Base-by-base conservation (phyloP, 768 basidiomycete species). In the Lentinula sp. region DNA sequence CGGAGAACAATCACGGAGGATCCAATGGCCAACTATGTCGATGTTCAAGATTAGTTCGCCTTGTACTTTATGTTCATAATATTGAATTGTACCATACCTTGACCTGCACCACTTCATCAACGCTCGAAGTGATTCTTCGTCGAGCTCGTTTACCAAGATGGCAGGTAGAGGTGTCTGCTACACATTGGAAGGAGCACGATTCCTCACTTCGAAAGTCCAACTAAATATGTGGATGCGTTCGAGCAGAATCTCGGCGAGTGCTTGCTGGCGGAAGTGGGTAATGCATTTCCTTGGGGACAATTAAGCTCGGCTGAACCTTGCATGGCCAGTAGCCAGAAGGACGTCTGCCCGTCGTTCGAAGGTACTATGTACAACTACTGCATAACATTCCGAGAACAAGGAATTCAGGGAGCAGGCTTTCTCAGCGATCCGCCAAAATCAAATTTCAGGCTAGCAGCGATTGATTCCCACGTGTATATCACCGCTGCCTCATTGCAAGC, bases 11-110 rank as follows among this genome's bases (percentile, higher is more conserved):
- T 86, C 74, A 77, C 80, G 52, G 91, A 94, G 61, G 94, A 97
- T 72, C 94, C 94, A 3, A 97, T 97, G 94, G 90, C 91, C 43
- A 92, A 91, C 71, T 94, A 95, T 70, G 81, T 92, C 55, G 94
- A 94, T 71, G 65, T 72, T 48, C 85, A 82, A 4, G 70, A 70
- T 28, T 74, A 45, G 53, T 43, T 55, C 37, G 10, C 18, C 20
- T 28, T 48, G 46, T 48, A 10, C 42, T 43, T 23, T 46, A 37
- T 7, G 7, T 39, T 16, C 23, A 48, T 48, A 10, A 1, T 48
- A 8, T 43, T 9, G 36, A 54, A 18, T 39, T 52, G 50, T 52
- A 52, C 33, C 7, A 33, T 52, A 52, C n/a, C n/a, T n/a, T n/a
- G n/a, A n/a, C n/a, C n/a, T n/a, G n/a, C n/a, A n/a, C 50, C 45